Evolutionary conservation across 1,139 yeast genomes (phyloP).

Genomic region (Lodderomyces orthopsilosis): DNA sequence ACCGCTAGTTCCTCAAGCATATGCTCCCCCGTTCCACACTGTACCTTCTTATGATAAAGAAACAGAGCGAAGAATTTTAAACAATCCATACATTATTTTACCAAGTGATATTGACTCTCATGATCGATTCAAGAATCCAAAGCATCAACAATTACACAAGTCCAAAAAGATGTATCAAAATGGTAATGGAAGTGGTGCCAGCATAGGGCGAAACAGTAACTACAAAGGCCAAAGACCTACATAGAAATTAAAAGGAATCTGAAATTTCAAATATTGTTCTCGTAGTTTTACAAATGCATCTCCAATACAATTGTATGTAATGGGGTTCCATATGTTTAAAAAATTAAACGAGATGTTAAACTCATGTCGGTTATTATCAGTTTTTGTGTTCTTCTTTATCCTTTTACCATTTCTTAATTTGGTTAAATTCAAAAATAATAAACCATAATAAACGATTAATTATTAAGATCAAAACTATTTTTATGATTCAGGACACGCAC

Average conservation of each 20-base stretch:
- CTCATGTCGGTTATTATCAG: background rate
- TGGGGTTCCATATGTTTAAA: too few species aligned
- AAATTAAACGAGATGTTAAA: too few species aligned
- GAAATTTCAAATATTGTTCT: too few species aligned
- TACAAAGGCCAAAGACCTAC: background rate
- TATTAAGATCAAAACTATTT: too few species aligned
- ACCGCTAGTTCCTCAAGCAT: slow-evolving; percentile 7
- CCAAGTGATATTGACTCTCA: slow-evolving; percentile 18
- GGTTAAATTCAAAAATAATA: background rate
- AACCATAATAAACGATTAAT: too few species aligned
- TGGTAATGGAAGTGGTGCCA: slow-evolving; percentile 1
- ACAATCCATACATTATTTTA: slow-evolving; percentile 31
- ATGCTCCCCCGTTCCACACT: slow-evolving; percentile 7
- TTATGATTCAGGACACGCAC: background rate
- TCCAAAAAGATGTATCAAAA: slow-evolving; percentile 1
- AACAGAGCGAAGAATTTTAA: slow-evolving; percentile 27
- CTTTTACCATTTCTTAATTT: background rate
- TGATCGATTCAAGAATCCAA: background rate
- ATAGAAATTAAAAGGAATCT: background rate
- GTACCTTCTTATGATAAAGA: slow-evolving; percentile 25
- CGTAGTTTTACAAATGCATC: too few species aligned
- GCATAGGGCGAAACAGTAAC: background rate
- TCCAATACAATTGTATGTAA: too few species aligned
- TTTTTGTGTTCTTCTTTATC: background rate
- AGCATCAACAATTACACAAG: background rate